Base-by-base conservation (phyloP, 441 rosid species). In the Hura crepitans region DNA sequence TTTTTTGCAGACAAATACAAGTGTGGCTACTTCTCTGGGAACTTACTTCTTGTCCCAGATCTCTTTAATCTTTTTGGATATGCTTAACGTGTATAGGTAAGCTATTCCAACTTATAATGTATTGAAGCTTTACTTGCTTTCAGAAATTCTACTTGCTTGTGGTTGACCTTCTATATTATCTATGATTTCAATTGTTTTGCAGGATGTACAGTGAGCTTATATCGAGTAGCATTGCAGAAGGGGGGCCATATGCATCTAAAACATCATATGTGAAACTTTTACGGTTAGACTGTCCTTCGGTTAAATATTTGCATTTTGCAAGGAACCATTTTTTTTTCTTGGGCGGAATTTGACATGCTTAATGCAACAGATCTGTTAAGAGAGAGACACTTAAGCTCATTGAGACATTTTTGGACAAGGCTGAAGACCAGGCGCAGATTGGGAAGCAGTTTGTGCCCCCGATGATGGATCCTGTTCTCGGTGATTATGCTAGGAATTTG, bases 171-270 rank as follows among this genome's bases (percentile, higher is more conserved):
- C 4, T 13, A 20, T 61, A 56, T 50, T 66, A 28, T 62, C 69
- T 28, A 20, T 47, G 45, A 50, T 65, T 74, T 58, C 31, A 66
- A 25, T 51, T 27, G 20, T 57, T 45, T 63, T 61, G 82, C 95
- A 96, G 99, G 81, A 96, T 96, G 99, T 96, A 96, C 85, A 96
- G 99, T 67, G 99, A 96, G 86, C 99, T 96, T 81, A 89, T 96
- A 77, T 96, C 99, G 51, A 84, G 80, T 77, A 91, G 83, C 83
- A 93, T 96, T 77, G 88, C 99, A 2, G 93, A 82, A 73, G 99
- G 99, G 64, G 98, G 97, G 8, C 99, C 98, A 35, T 91, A 66
- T 83, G 97, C 96, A 61, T 93, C 99, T 22, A 90, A 81, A 83
- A 85, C 98, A 76, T 91, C 98, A 6, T 92, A 83, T 79, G 99